These are phyloP conservation scores for Pythium aquatile DNA, from an alignment of 352 stramenopile species.

Conservation along the genomic window DNA sequence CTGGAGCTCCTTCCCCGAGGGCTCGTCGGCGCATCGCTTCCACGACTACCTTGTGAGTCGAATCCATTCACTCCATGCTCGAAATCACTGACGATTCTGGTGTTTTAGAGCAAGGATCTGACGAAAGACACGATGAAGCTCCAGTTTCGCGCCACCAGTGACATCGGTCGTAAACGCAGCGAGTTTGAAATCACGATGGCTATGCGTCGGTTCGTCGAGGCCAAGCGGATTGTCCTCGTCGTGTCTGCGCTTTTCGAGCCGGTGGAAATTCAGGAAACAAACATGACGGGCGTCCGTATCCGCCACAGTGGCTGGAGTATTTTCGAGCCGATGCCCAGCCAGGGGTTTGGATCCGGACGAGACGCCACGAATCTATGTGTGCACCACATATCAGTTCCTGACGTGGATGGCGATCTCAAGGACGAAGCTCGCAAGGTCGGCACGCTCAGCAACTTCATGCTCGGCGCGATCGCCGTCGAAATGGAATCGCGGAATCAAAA, in stretches of 20 bases:
- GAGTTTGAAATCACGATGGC: not conserved
- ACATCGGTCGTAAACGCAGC: not conserved
- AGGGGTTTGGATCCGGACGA: not conserved
- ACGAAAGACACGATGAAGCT: constrained; percentile 5
- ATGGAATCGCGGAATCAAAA: constrained; percentile 8
- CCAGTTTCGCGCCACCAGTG: not conserved
- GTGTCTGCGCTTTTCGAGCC: not conserved
- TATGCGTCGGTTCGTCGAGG: not conserved
- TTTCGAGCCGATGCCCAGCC: not conserved
- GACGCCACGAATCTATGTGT: not conserved
- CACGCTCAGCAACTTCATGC: constrained; percentile 21
- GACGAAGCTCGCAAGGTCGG: constrained; percentile 13
- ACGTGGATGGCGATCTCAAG: not conserved
- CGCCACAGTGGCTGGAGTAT: constrained; percentile 10
- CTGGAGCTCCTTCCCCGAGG: constrained; percentile 2
- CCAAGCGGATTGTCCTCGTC: not conserved
- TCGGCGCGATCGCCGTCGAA: constrained; percentile 5
- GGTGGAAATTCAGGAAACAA: constrained; percentile 1
- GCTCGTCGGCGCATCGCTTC: not conserved
- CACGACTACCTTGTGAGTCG: constrained; percentile 3
- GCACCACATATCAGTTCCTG: constrained; percentile 1
- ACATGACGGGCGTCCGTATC: constrained; percentile 17
- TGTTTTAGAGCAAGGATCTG: constrained; percentile 1
- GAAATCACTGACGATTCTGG: not conserved
- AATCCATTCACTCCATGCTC: too few relatives aligned